Conservation (phyloP, 169 alveolate species). For the Plasmodium relictum region DNA sequence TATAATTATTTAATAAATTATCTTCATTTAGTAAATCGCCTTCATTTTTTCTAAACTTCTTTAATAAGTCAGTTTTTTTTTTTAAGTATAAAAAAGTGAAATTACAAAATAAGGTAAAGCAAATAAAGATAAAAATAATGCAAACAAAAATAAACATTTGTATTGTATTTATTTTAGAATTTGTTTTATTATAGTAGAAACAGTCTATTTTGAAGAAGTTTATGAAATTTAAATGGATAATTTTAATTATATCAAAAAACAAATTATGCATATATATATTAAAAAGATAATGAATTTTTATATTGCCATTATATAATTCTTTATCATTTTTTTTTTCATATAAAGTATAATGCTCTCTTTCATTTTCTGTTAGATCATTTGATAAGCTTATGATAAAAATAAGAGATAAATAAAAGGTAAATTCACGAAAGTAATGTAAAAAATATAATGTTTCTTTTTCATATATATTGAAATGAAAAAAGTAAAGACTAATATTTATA, state of each 20-base stretch:
- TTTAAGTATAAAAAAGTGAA: constrained; percentile 25
- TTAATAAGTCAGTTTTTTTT: background rate
- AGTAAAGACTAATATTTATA: constrained; percentile 69
- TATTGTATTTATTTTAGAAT: constrained; percentile 17
- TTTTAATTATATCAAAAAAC: constrained; percentile 69
- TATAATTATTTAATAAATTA: background rate
- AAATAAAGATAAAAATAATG: constrained; percentile 6
- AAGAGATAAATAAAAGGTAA: constrained; percentile 57
- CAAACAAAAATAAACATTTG: constrained; percentile 7
- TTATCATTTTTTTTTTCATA: background rate
- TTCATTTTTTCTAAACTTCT: background rate
- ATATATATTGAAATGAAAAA: constrained; percentile 52
- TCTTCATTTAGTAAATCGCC: background rate
- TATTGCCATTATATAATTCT: constrained; percentile 10
- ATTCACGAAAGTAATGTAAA: constrained; percentile 74
- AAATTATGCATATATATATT: constrained; percentile 66
- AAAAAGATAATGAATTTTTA: constrained; percentile 39
- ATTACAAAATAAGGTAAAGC: constrained; percentile 46
- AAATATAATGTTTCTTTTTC: constrained; percentile 57
- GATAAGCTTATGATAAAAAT: constrained; percentile 59
- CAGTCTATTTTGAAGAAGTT: constrained; percentile 32
- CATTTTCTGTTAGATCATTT: constrained; percentile 76
- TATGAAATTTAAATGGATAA: constrained; percentile 36
- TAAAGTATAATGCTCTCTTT: constrained; percentile 29
- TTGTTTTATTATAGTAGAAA: background rate